phyloP scores from a whole-genome alignment of 768 basidiomycete species.

The Mycena floridula region DNA sequence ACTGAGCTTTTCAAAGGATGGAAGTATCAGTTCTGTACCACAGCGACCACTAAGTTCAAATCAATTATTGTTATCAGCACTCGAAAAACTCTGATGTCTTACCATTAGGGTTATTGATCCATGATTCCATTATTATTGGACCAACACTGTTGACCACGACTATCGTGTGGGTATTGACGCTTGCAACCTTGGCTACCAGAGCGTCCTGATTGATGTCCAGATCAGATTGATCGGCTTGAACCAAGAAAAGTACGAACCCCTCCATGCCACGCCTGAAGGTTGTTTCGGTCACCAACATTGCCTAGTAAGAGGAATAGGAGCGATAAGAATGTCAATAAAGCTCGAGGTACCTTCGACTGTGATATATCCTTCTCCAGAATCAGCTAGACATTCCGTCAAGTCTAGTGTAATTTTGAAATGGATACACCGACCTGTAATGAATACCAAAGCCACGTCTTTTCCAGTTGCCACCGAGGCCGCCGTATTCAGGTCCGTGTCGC shows the following conservation, averaged over 20 bases:
- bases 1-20: constrained; percentile 6
- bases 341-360: constrained; percentile 39
- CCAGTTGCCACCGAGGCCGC: constrained; percentile 37
- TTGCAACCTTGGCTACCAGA: constrained; percentile 45
- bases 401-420: background rate
- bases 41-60: background rate
- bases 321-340: background rate
- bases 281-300: constrained; percentile 49
- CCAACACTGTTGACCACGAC: constrained; percentile 68
- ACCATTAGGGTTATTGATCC: constrained; percentile 52
- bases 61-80: constrained; percentile 5
- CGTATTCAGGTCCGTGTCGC: constrained; percentile 41
- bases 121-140: constrained; percentile 48
- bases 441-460: constrained; percentile 47
- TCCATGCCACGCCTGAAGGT: constrained; percentile 44
- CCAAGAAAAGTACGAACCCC: constrained; percentile 24
- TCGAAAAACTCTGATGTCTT: constrained; percentile 11
- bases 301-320: constrained; percentile 37
- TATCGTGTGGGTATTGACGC: constrained; percentile 50
- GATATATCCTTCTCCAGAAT: constrained; percentile 39
- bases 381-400: constrained; percentile 16
- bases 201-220: constrained; percentile 26
- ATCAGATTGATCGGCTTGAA: background rate
- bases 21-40: background rate
- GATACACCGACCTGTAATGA: constrained; percentile 34